These are phyloP conservation scores for Dactylorhiza incarnata DNA, from an alignment of 106 monocot species.

Conservation along the genomic window DNA sequence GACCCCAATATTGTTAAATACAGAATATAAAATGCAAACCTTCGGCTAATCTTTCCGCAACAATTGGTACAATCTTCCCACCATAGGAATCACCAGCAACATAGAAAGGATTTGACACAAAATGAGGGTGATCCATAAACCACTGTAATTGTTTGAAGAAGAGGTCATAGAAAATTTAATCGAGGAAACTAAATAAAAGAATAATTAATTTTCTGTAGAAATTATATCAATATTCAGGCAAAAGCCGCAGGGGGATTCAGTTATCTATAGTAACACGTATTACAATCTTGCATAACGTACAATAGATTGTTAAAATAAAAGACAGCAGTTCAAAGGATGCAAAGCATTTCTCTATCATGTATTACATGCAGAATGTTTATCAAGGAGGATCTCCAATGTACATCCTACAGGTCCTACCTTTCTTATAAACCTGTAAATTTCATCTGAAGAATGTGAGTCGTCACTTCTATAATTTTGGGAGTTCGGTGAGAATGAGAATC, in stretches of 20 bases:
- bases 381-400: background rate
- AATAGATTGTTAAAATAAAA: background rate
- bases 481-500: background rate
- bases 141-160: conserved; percentile 4
- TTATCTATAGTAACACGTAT: background rate
- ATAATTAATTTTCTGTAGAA: background rate
- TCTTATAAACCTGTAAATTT: conserved; percentile 1
- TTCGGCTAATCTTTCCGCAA: background rate
- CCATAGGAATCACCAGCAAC: conserved; percentile 13
- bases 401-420: background rate
- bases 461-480: conserved; percentile 3
- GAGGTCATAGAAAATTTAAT: background rate
- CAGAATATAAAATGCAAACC: background rate
- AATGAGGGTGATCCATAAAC: conserved; percentile 2
- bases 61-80: conserved; percentile 10
- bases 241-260: background rate
- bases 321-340: background rate
- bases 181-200: background rate
- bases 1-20: background rate
- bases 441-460: background rate
- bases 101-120: conserved; percentile 9
- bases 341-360: background rate
- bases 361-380: background rate
- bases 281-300: background rate
- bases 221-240: background rate